A percentile compares a stretch with the other conserved stretches of the same genome.
These are phyloP conservation scores for Phytophthora capsici DNA, from an alignment of 352 stramenopile genomes.

Conservation along the genomic window DNA sequence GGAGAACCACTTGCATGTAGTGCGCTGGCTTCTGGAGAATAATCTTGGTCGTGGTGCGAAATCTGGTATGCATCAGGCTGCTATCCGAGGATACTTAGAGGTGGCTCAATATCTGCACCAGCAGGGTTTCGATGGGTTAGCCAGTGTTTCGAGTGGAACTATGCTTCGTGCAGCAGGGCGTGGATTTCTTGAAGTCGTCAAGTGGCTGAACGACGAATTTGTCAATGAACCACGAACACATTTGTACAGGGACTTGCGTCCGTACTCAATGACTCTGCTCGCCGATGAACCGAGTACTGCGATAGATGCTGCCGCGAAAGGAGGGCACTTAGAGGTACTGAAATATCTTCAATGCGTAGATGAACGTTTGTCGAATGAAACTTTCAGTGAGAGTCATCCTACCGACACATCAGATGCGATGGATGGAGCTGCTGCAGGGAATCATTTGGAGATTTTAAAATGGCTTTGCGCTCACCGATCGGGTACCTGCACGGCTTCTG, in stretches of 20 bases:
- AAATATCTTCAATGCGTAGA: slow-evolving; percentile 31
- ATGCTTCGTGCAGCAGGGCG: slow-evolving; percentile 38
- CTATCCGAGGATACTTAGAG: slow-evolving; percentile 32
- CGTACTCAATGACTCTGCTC: slow-evolving; percentile 29
- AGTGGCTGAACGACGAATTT: slow-evolving; percentile 37
- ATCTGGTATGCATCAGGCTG: slow-evolving; percentile 39
- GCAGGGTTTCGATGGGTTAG: slow-evolving; percentile 26
- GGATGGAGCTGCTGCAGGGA: slow-evolving; percentile 31
- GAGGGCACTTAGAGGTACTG: slow-evolving; percentile 31
- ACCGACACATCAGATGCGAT: slow-evolving; percentile 34
- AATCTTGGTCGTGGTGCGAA: slow-evolving; percentile 34
- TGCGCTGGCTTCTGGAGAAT: slow-evolving; percentile 32
- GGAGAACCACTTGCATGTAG: slow-evolving; percentile 26
- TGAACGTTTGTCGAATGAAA: slow-evolving; percentile 9
- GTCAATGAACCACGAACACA: slow-evolving; percentile 7
- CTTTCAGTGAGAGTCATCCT: slow-evolving; percentile 8
- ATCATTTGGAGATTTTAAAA: slow-evolving; percentile 33
- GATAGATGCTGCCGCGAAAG: slow-evolving; percentile 37
- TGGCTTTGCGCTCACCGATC: slow-evolving; percentile 33
- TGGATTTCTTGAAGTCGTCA: slow-evolving; percentile 36
- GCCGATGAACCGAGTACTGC: slow-evolving; percentile 32
- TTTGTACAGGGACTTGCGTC: slow-evolving; percentile 33
- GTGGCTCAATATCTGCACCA: slow-evolving; percentile 30
- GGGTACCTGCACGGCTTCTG: slow-evolving; percentile 21
- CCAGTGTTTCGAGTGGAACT: slow-evolving; percentile 32